Evolutionary conservation across 805 yeast genomes (phyloP), one percentile per base, ranked within the genome.

Genomic region (Candida mattraensis): DNA sequence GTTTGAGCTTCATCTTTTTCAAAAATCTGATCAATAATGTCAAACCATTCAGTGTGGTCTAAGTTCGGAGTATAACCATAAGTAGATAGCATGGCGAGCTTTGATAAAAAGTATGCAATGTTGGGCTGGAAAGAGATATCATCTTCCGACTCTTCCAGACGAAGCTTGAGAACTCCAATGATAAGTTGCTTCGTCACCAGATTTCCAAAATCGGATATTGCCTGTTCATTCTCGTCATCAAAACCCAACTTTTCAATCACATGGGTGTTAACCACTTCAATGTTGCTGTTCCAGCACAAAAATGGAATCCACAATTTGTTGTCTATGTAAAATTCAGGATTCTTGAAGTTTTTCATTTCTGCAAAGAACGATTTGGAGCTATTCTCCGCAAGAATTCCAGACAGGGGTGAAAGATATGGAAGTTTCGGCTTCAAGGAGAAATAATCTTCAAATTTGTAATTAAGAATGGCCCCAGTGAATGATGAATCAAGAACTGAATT

Each of bases 1-100:
- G 83, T 66, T 11, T 87, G 76, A 48, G 82, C 83, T 39, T 87
- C 95, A 39, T 78, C 80, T 18, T 70, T 67, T 10, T 74, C 74
- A 51, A 82, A 86, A 6, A 71, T 54, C 5, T 64, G 67, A 5
- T 63, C 61, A 13, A 83, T 61, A 1, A 80, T 46, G 0, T 64
- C 69, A 16, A 83, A 52, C 7, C 85, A 49, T 5, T 85, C 86
- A 1, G 63, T 64, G 35, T 77, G 67, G 0, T 64, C 46, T 12
- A 84, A 46, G 3, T 61, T 46, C 3, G 72, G 59, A 7, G 67
- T 62, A 11, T 63, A 60, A 1, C 68, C 76, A 33, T 68, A 65
- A 5, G 75, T 61, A 12, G 72, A 61, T 22, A 87, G 57, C 11
- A 67, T 61, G 6, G 79, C 62, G 3, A 86, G 45, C 1, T 74